Evolutionary conservation across 495 filamentous ascomycete genomes (phyloP).

Genomic region (Trichoderma orchidacearum): DNA sequence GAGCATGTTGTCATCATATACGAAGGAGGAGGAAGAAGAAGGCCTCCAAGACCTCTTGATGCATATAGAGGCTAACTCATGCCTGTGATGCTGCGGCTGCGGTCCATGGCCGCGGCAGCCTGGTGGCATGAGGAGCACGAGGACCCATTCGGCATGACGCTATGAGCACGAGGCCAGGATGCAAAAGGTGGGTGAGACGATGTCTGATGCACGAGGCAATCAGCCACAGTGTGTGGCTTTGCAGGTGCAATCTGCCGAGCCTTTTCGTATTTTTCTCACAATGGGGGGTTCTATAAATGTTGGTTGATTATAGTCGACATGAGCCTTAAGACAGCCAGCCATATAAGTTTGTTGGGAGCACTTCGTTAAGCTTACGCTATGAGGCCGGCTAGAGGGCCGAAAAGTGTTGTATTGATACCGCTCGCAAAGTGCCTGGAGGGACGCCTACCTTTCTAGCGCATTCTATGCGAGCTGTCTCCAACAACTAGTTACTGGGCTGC

Average conservation of each 20-base stretch:
- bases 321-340: not conserved
- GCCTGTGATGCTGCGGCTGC: not conserved
- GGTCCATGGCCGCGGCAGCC: not conserved
- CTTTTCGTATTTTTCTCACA: no score
- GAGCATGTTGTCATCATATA: not conserved
- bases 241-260: not conserved
- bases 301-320: not conserved
- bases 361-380: no score
- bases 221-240: not conserved
- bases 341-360: no score
- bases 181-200: not conserved
- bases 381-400: no score
- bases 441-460: no score
- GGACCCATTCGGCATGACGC: not conserved
- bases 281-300: not conserved
- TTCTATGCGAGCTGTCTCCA: no score
- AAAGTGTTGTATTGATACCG: no score
- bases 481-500: no score
- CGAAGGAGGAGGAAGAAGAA: not conserved
- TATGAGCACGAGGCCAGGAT: not conserved
- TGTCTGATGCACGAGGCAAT: not conserved
- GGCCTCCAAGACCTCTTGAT: not conserved
- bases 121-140: not conserved
- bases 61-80: not conserved
- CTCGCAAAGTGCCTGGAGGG: no score